Base-by-base conservation (phyloP, 2,329 filamentous ascomycete species). In the Paracoccidioides lutzii region DNA sequence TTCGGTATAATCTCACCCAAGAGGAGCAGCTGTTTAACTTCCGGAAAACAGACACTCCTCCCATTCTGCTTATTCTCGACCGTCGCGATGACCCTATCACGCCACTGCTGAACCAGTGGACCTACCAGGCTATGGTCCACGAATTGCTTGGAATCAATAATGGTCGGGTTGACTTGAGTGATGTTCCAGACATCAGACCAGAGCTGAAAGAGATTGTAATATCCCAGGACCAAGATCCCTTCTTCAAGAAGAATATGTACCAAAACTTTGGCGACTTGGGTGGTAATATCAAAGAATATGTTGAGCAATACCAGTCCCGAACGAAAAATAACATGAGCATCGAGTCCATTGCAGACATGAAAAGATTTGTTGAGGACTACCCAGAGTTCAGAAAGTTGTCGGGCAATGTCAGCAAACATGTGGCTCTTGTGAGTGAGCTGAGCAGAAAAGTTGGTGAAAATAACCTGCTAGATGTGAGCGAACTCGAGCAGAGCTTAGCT, bases 171-270 rank as follows among this genome's bases (percentile, higher is more conserved):
- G 87, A 95, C 66, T 76, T 98, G 38, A 86, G 85, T 59, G 81
- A 88, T 55, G 84, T 95, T 0, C 88, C 88, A 10, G 90, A 95
- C 55, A 82, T 94, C 55, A 79, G 88, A 14, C 86, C 88, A 0
- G 91, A 96, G 68, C 77, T 96, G 54, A 90, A 86, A 66, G 93
- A 98, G 72, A 93, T 98, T 57, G 90, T 97, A 2, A 75, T 98
- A 40, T 95, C 91, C 1, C 90, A 93, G 71, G 93, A 98, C 60
- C 93, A 98, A 71, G 93, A 98, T 66, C 90, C 93, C 0, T 98
- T 98, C 74, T 98, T 98, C 76, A 96, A 85, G 72, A 96, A 96
- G 75, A 97, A 97, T 71, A 97, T 97, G 90, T 97, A 90, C 63
- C 81, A 95, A 65, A 97, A 97, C 68, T 98, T 97, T 70, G 90